Base-by-base conservation (phyloP, 73 alveolate species). In the Durusdinium trenchii region DNA sequence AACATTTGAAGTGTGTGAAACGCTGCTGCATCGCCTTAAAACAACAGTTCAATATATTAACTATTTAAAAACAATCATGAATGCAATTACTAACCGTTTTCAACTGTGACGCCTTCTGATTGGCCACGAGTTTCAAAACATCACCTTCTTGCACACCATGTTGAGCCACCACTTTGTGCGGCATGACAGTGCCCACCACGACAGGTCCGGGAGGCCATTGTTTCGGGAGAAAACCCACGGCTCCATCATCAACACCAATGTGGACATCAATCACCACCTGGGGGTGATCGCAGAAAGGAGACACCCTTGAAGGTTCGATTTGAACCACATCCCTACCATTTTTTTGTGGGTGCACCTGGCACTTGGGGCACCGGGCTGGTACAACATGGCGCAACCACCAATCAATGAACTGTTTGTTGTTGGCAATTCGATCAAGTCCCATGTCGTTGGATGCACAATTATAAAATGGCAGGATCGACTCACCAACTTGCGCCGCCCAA, bases 151-250 rank as follows among this genome's bases (percentile, higher is more conserved):
- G 43, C n/a, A 91, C 98, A 0, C 98, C 98, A 23, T 69, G 81
- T 1, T 26, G 10, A 26, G 57, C 89, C 38, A 89, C 98, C 47
- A 71, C 60, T 54, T 91, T 75, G 76, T 48, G 47, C 57, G 98
- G 98, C 38, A 91, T 75, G 26, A 91, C 98, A 1, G 98, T 89
- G 9, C 98, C 98, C 30, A 91, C 89, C 9, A 91, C 98, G 30
- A 71, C 85, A 0, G 98, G 98, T n/a, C 85, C 87, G 1, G 89
- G 67, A 3, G 84, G 98, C 98, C 98, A 91, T 12, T 91, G 54
- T 36, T 76, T 75, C 18, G 98, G 98, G 36, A 75, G 71, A 67
- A 91, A 91, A 52, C 98, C 98, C 45, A 91, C 23, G 40, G 98
- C 98, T 3, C 98, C 98, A 47, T 79, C 98, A 46, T 73, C 54